Conservation (phyloP, 1,284 basidiomycete species). For the Trichosporon sp. region DNA sequence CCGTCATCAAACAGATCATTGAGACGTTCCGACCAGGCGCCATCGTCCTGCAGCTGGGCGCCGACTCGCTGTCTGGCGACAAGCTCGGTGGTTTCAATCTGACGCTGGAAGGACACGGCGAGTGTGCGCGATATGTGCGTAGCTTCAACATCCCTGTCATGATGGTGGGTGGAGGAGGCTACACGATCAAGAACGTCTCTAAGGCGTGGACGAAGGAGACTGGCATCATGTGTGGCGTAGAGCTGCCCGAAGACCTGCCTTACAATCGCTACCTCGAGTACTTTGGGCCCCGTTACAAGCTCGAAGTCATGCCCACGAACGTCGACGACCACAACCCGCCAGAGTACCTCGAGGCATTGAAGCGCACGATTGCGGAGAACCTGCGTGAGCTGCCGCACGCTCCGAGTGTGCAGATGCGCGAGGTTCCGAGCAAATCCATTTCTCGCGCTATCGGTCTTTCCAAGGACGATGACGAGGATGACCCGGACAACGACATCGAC, state of each 20-base stretch:
- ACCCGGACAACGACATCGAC: slow-evolving; percentile 49
- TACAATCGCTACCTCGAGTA: slow-evolving; percentile 98
- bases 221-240: slow-evolving; percentile 81
- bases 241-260: slow-evolving; percentile 79
- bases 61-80: slow-evolving; percentile 91
- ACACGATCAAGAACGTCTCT: slow-evolving; percentile 89
- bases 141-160: slow-evolving; percentile 82
- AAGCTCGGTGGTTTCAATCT: slow-evolving; percentile 96
- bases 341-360: slow-evolving; percentile 76
- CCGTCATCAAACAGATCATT: slow-evolving; percentile 79
- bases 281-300: slow-evolving; percentile 91
- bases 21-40: slow-evolving; percentile 86
- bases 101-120: slow-evolving; percentile 84
- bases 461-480: slow-evolving; percentile 43
- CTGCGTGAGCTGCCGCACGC: slow-evolving; percentile 71
- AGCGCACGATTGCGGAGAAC: slow-evolving; percentile 69
- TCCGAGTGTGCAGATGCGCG: slow-evolving; percentile 82
- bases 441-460: slow-evolving; percentile 41
- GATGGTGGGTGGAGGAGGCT: slow-evolving; percentile 90
- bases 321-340: slow-evolving; percentile 89
- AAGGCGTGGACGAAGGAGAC: slow-evolving; percentile 97
- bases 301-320: slow-evolving; percentile 86
- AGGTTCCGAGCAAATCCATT: slow-evolving; percentile 59
- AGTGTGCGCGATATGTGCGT: slow-evolving; percentile 82
- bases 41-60: slow-evolving; percentile 91